Evolutionary conservation across 768 basidiomycete genomes (phyloP).

Genomic region (Leccinum aurantiacum): DNA sequence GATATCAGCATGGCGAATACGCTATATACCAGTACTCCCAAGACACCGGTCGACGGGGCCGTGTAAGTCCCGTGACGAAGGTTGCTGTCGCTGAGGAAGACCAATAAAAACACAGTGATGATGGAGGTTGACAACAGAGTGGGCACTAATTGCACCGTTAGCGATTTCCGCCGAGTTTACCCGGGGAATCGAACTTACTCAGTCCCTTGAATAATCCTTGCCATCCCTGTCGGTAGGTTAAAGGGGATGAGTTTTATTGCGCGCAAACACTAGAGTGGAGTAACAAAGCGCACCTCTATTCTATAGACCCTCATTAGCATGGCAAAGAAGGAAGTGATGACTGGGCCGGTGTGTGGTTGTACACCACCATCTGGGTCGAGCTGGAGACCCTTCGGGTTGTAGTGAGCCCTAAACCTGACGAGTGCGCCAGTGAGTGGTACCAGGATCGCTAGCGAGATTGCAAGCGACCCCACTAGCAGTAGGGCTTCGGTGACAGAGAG

Average conservation of each 20-base stretch:
- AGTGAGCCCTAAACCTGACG: constrained; percentile 79
- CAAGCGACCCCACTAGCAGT: constrained; percentile 45
- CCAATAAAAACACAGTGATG: constrained; percentile 56
- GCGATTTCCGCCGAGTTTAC: constrained; percentile 37
- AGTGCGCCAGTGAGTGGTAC: constrained; percentile 68
- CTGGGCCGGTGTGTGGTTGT: constrained; percentile 74
- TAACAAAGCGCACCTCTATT: constrained; percentile 57
- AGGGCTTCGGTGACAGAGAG: constrained; percentile 40
- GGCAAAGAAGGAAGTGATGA: constrained; percentile 71
- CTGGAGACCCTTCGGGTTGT: constrained; percentile 81
- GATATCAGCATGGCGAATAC: constrained; percentile 64
- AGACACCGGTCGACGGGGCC: constrained; percentile 56
- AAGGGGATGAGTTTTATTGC: not conserved
- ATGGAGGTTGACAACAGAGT: constrained; percentile 48
- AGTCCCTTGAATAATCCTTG: constrained; percentile 80
- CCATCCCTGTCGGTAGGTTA: constrained; percentile 48
- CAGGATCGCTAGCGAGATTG: constrained; percentile 53
- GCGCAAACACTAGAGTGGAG: not conserved
- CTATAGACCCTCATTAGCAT: constrained; percentile 72
- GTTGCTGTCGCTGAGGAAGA: constrained; percentile 56
- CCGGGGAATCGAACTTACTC: constrained; percentile 39
- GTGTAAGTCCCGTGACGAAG: constrained; percentile 66
- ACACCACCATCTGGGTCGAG: constrained; percentile 75
- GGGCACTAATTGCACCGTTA: constrained; percentile 46
- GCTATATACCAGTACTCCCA: constrained; percentile 66